These are phyloP conservation scores for Cyberlindnera maclurae DNA, from an alignment of 805 yeast species.

Conservation along the genomic window DNA sequence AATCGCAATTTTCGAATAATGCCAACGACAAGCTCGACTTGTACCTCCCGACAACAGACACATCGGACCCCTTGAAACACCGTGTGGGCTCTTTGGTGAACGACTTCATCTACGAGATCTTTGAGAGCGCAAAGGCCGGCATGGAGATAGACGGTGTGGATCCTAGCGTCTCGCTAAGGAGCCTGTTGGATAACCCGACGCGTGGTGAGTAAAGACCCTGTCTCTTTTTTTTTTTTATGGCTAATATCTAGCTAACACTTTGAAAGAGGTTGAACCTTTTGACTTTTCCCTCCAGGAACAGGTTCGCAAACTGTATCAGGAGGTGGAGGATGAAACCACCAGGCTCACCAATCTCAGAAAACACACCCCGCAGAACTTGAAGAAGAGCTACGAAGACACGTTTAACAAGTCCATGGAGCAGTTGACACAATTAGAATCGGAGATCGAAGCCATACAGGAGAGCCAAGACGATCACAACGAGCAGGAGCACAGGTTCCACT, in stretches of 20 bases:
- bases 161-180: conserved; percentile 20
- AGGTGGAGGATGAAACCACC: conserved; percentile 57
- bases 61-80: conserved; percentile 38
- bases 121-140: conserved; percentile 50
- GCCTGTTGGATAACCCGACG: conserved; percentile 18
- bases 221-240: too few relatives aligned
- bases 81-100: conserved; percentile 38
- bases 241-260: too few relatives aligned
- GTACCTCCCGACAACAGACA: conserved; percentile 36
- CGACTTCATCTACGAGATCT: conserved; percentile 41
- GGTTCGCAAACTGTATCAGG: conserved; percentile 47
- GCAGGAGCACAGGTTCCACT: conserved; percentile 3
- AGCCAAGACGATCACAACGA: conserved; percentile 3
- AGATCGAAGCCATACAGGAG: conserved; percentile 18
- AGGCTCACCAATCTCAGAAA: conserved; percentile 49
- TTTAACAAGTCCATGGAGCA: conserved; percentile 25
- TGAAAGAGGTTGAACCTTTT: conserved; percentile 54
- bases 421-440: conserved; percentile 23
- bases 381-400: conserved; percentile 30
- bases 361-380: conserved; percentile 39
- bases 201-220: conserved; percentile 18
- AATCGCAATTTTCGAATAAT: conserved; percentile 34
- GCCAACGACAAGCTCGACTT: conserved; percentile 39
- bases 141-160: conserved; percentile 51
- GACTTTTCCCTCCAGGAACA: conserved; percentile 56